Percentiles rank a stretch among this genome's conserved stretches.
Evolutionary conservation across 1,139 yeast species (phyloP).

Genomic region (Magnusiomyces suaveolens): DNA sequence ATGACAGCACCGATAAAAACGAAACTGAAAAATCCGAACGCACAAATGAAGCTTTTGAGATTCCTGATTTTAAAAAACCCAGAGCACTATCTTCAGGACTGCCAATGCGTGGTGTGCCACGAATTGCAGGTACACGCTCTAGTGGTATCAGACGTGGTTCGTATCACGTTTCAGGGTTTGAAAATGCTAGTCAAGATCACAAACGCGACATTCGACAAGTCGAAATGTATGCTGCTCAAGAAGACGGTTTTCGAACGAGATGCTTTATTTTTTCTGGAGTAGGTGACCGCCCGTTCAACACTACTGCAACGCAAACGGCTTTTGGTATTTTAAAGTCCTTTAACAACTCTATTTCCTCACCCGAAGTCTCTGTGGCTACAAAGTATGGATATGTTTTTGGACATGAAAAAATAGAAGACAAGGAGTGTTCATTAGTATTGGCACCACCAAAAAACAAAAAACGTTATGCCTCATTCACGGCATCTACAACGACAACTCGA

Average conservation of each 20-base stretch:
- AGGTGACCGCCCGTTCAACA: background rate
- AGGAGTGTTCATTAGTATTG: background rate
- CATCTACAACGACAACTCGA: background rate
- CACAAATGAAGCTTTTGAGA: background rate
- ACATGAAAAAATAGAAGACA: background rate
- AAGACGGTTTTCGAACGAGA: background rate
- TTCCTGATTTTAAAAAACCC: background rate
- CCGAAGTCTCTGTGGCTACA: background rate
- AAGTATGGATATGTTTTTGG: background rate
- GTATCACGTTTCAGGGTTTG: background rate
- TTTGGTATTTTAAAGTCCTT: background rate
- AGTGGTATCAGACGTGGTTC: background rate
- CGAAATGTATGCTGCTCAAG: background rate
- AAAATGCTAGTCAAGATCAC: background rate
- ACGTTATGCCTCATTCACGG: background rate
- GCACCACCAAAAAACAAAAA: background rate
- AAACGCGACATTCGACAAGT: background rate
- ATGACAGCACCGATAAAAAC: background rate
- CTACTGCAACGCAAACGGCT: background rate
- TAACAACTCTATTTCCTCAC: background rate
- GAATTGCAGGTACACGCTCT: background rate
- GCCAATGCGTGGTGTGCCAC: background rate
- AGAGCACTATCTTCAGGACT: background rate
- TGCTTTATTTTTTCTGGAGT: background rate
- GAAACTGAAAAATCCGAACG: background rate